Evolutionary conservation across 2,329 filamentous ascomycete species (phyloP).

Genomic region (Stachybotrys echinatus): DNA sequence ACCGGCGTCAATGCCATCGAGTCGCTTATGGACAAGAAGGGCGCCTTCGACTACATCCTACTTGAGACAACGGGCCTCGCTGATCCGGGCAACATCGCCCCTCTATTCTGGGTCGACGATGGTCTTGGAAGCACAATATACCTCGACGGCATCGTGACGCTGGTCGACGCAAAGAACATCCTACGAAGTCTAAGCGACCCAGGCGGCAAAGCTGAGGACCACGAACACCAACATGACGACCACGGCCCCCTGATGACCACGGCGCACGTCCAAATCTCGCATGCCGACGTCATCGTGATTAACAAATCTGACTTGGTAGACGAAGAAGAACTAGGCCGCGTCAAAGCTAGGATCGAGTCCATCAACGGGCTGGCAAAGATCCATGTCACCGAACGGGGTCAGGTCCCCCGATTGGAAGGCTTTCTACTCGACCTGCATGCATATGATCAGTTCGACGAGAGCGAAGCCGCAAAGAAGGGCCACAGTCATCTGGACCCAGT

Average conservation of each 20-base stretch:
- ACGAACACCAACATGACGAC: conserved; percentile 43
- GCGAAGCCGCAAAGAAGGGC: conserved; percentile 69
- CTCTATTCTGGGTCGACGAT: conserved; percentile 96
- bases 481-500: conserved; percentile 90
- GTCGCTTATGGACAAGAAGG: conserved; percentile 88
- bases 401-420: conserved; percentile 77
- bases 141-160: conserved; percentile 90
- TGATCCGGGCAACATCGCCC: conserved; percentile 91
- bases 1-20: conserved; percentile 92
- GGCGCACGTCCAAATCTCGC: conserved; percentile 92
- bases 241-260: conserved; percentile 74
- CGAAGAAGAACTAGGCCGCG: conserved; percentile 59
- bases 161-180: conserved; percentile 94
- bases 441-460: conserved; percentile 73
- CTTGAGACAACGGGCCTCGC: conserved; percentile 94
- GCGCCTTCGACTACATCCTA: conserved; percentile 94
- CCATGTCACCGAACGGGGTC: conserved; percentile 73
- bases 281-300: conserved; percentile 90
- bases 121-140: conserved; percentile 93
- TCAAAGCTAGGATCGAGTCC: conserved; percentile 66
- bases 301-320: conserved; percentile 90
- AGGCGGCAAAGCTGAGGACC: conserved; percentile 43
- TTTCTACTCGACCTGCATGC: conserved; percentile 86
- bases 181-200: conserved; percentile 74
- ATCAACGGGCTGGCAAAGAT: conserved; percentile 90